phyloP scores from a whole-genome alignment of 805 yeast genomes.

The Metschnikowia proteae region DNA sequence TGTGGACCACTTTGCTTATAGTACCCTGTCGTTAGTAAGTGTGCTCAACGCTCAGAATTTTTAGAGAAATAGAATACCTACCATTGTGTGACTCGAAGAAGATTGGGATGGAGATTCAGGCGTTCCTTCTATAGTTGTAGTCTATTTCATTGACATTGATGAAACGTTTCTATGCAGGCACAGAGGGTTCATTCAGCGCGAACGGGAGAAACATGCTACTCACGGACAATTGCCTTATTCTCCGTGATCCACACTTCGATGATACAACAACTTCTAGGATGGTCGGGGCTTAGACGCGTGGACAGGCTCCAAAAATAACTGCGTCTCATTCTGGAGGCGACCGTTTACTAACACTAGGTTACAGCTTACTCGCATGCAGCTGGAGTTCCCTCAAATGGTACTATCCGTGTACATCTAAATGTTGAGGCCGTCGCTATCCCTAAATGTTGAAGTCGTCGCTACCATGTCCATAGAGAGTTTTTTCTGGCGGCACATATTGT shows the following conservation, averaged over 20 bases:
- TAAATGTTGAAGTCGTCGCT: too few relatives aligned
- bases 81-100: not conserved
- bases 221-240: not conserved
- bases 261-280: not conserved
- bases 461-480: too few relatives aligned
- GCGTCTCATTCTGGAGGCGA: too few relatives aligned
- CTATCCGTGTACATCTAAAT: too few relatives aligned
- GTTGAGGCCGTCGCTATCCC: too few relatives aligned
- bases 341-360: too few relatives aligned
- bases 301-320: not conserved
- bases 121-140: not conserved
- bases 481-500: not conserved
- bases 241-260: not conserved
- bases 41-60: not conserved
- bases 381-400: too few relatives aligned
- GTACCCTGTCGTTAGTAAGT: conserved; percentile 17
- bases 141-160: not conserved
- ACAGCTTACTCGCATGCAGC: too few relatives aligned
- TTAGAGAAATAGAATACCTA: not conserved
- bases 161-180: not conserved
- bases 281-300: too few relatives aligned
- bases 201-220: not conserved
- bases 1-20: conserved; percentile 47
- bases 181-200: not conserved
- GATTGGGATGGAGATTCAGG: too few relatives aligned